A percentile compares a stretch with the other conserved stretches of the same genome.
Evolutionary conservation across 1,284 basidiomycete species (phyloP).

Genomic region (Volvariella volvacea): DNA sequence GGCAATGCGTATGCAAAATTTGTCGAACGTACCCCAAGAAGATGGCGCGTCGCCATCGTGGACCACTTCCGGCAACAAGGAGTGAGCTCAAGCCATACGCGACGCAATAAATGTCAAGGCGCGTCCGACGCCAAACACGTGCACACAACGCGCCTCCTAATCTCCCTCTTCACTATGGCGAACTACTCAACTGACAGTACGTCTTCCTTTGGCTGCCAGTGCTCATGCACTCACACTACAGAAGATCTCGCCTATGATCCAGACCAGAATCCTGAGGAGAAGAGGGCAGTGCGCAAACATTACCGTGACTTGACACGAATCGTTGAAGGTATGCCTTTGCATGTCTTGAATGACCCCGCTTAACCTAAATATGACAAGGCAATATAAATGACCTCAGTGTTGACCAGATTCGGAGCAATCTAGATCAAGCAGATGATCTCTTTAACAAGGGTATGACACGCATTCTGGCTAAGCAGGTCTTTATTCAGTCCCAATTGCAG

Average conservation of each 20-base stretch:
- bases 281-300: constrained; percentile 60
- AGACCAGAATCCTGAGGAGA: constrained; percentile 71
- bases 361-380: constrained; percentile 24
- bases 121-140: constrained; percentile 18
- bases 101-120: too few species aligned
- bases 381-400: constrained; percentile 53
- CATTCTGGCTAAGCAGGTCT: constrained; percentile 1
- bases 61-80: too few species aligned
- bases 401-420: constrained; percentile 25
- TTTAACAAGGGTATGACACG: constrained; percentile 49
- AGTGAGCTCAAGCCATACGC: too few species aligned
- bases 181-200: background rate
- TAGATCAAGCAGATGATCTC: constrained; percentile 49
- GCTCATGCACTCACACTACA: constrained; percentile 11
- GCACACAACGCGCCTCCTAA: constrained; percentile 22
- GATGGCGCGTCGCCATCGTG: constrained; percentile 26
- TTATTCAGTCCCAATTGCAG: constrained; percentile 28
- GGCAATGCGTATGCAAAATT: background rate
- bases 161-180: constrained; percentile 3
- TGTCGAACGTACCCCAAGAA: constrained; percentile 32
- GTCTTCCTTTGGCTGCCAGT: background rate
- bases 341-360: background rate
- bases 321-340: constrained; percentile 46
- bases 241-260: constrained; percentile 58
- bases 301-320: constrained; percentile 62